These are phyloP conservation scores for Rhinocladiella similis DNA, from an alignment of 2,329 filamentous ascomycete genomes.

Conservation along the genomic window DNA sequence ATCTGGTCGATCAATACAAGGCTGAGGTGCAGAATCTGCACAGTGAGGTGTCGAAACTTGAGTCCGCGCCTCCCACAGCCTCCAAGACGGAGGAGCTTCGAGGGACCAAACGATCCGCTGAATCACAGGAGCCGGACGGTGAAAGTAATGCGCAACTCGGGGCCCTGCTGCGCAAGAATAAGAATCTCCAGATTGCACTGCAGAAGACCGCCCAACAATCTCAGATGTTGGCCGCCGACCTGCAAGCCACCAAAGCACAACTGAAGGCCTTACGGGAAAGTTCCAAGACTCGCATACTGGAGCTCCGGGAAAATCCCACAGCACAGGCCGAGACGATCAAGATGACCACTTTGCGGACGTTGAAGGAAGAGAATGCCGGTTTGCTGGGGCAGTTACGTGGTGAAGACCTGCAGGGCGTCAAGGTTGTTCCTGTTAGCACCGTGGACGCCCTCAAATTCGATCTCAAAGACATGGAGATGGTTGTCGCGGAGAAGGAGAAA, in stretches of 20 bases:
- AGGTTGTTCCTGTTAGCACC: slow-evolving; percentile 73
- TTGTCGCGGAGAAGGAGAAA: slow-evolving; percentile 72
- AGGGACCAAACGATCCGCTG: slow-evolving; percentile 65
- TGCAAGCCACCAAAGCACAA: slow-evolving; percentile 71
- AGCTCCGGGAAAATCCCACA: slow-evolving; percentile 89
- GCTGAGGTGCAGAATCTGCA: slow-evolving; percentile 74
- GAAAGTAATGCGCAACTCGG: slow-evolving; percentile 71
- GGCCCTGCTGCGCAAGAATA: slow-evolving; percentile 82
- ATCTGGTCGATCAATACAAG: slow-evolving; percentile 84
- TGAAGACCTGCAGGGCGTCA: slow-evolving; percentile 46
- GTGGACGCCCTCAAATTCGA: slow-evolving; percentile 75
- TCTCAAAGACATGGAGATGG: slow-evolving; percentile 69
- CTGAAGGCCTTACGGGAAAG: slow-evolving; percentile 66
- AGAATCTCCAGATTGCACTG: slow-evolving; percentile 78
- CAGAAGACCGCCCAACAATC: slow-evolving; percentile 68
- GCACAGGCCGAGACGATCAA: slow-evolving; percentile 83
- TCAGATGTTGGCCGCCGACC: slow-evolving; percentile 71
- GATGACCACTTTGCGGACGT: slow-evolving; percentile 70
- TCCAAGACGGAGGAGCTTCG: slow-evolving; percentile 41
- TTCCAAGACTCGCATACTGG: slow-evolving; percentile 77
- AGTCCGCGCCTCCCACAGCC: slow-evolving; percentile 45
- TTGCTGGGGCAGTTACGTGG: slow-evolving; percentile 71
- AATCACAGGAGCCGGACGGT: slow-evolving; percentile 41
- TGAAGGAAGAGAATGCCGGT: slow-evolving; percentile 81
- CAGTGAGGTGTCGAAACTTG: slow-evolving; percentile 68